Evolutionary conservation across 306 rosid species (phyloP), one percentile per base, ranked within the genome.

Genomic region (Ziziphus jujuba): DNA sequence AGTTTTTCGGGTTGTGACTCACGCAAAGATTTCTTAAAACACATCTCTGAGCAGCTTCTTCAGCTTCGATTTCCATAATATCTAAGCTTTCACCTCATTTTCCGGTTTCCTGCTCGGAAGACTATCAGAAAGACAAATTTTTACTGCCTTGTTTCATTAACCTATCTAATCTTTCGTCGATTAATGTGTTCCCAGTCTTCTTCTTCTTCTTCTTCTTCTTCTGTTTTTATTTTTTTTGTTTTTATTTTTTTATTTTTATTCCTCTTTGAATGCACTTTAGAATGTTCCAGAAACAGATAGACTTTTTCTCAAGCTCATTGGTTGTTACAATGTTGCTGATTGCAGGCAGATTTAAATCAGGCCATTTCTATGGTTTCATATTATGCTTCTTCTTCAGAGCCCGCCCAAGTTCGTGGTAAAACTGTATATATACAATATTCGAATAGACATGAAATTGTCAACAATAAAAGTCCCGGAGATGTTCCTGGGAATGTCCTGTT

Each of bases 391-490:
- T 91, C 96, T 76, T 91, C 97, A 0, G 97, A 91, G 65, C 97
- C 97, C 31, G 97, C 97, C 5, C 92, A 88, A 58, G 82, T 91
- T 75, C 96, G 97, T 74, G 96, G 96, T 23, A 88, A 91, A 79
- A 91, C 96, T 22, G 96, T 91, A 8, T 91, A 91, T 74, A 88
- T 91, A 72, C 97, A 91, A 77, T 91, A 91, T 78, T 91, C 97
- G 71, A 91, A 91, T 59, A 86, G 97, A 66, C 92, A 88, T 51
- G 97, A 91, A 78, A 88, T 91, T 72, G 97, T 91, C 67, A 88
- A 91, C 89, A 88, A 91, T 75, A 91, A 91, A 83, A 84, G 96
- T 78, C 97, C 97, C 0, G 96, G 97, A 52, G 97, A 91, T 79
- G 84, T 88, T 74, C 96, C 97, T 5, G 97, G 97, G 76, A 91